Percentiles rank a stretch among this genome's conserved stretches.
These are phyloP conservation scores for Chlorociboria aeruginascens DNA, from an alignment of 495 filamentous ascomycete genomes.

Conservation along the genomic window DNA sequence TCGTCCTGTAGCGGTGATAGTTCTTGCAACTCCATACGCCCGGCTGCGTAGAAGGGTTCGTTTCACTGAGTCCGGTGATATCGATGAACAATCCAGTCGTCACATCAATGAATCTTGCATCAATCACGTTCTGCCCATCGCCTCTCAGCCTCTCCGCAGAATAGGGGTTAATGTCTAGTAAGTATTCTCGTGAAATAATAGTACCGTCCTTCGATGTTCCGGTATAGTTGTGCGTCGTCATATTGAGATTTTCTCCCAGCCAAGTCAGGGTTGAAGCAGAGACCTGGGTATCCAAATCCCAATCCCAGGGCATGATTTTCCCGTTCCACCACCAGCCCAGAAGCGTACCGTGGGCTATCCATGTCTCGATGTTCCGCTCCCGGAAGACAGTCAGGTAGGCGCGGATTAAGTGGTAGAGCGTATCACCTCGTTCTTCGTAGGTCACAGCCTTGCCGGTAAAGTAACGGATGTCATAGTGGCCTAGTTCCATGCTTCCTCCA, in stretches of 20 bases:
- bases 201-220: conserved; percentile 15
- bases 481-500: conserved; percentile 40
- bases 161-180: conserved; percentile 72
- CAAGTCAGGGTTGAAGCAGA: conserved; percentile 46
- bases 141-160: conserved; percentile 44
- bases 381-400: conserved; percentile 59
- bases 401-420: conserved; percentile 55
- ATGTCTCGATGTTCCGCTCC: conserved; percentile 58
- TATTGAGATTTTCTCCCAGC: conserved; percentile 53
- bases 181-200: conserved; percentile 41
- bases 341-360: conserved; percentile 80
- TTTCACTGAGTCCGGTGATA: conserved; percentile 68
- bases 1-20: conserved; percentile 54
- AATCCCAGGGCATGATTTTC: conserved; percentile 76
- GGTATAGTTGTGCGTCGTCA: conserved; percentile 49
- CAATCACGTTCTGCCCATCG: conserved; percentile 68
- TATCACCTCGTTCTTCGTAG: conserved; percentile 50
- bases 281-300: conserved; percentile 79
- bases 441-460: conserved; percentile 43
- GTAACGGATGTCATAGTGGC: conserved; percentile 65
- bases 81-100: conserved; percentile 74
- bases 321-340: conserved; percentile 92
- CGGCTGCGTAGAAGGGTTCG: conserved; percentile 42
- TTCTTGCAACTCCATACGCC: conserved; percentile 79
- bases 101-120: conserved; percentile 74